These are phyloP conservation scores for Yamadazyma epiphylla DNA, from an alignment of 1,139 yeast genomes.

Conservation along the genomic window DNA sequence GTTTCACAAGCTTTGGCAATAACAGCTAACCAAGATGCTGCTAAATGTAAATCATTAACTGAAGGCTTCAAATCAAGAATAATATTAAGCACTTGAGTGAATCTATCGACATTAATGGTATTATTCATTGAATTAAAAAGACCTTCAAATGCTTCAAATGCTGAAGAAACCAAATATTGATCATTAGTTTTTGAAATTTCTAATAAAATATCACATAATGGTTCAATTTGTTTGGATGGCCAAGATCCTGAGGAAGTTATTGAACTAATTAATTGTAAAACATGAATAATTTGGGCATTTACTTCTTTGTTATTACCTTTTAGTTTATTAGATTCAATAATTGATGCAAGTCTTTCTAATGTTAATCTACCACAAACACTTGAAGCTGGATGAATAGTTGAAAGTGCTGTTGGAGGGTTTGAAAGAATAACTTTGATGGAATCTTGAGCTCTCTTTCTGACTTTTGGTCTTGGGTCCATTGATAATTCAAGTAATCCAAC, in stretches of 20 bases:
- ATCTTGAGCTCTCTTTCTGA: slow-evolving; percentile 92
- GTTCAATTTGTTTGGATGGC: slow-evolving; percentile 70
- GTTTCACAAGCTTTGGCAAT: slow-evolving; percentile 82
- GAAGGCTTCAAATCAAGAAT: slow-evolving; percentile 82
- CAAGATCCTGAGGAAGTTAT: slow-evolving; percentile 75
- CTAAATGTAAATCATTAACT: slow-evolving; percentile 74
- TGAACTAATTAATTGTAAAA: slow-evolving; percentile 67
- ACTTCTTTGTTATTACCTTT: slow-evolving; percentile 40
- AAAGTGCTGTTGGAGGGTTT: slow-evolving; percentile 80
- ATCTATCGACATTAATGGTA: slow-evolving; percentile 59
- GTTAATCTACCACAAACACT: slow-evolving; percentile 66
- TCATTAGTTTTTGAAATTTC: slow-evolving; percentile 80
- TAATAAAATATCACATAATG: slow-evolving; percentile 70
- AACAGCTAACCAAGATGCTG: slow-evolving; percentile 94
- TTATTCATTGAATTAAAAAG: slow-evolving; percentile 73
- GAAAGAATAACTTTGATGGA: slow-evolving; percentile 61
- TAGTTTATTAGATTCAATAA: slow-evolving; percentile 35
- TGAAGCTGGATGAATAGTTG: slow-evolving; percentile 74
- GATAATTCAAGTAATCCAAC: slow-evolving; percentile 77
- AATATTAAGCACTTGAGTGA: slow-evolving; percentile 60
- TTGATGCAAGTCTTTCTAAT: slow-evolving; percentile 48
- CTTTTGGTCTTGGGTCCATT: slow-evolving; percentile 90
- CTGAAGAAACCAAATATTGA: slow-evolving; percentile 74
- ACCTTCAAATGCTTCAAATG: slow-evolving; percentile 84
- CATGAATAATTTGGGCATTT: slow-evolving; percentile 64